These are phyloP conservation scores for Penicillium sp. DNA, from an alignment of 2,329 filamentous ascomycete species.

Conservation along the genomic window DNA sequence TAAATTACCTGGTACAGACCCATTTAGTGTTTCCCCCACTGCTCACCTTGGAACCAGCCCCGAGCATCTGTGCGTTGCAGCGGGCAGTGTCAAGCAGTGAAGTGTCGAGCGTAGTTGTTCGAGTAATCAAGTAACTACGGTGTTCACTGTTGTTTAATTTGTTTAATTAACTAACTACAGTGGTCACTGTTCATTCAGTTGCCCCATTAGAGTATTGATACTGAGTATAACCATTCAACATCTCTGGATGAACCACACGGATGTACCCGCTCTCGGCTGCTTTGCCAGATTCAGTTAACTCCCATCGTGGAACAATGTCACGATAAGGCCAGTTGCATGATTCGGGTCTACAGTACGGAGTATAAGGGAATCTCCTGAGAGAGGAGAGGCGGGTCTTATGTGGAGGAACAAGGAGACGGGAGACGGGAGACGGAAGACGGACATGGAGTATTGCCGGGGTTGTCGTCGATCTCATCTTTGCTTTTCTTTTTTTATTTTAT, in stretches of 20 bases:
- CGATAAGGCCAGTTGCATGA: not conserved
- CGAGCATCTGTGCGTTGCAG: not conserved
- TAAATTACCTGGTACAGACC: too few relatives aligned
- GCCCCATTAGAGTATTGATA: too few relatives aligned
- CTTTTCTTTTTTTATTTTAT: not conserved
- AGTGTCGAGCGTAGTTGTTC: too few relatives aligned
- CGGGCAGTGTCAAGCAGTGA: not conserved
- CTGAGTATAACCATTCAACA: not conserved
- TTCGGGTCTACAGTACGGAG: not conserved
- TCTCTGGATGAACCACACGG: not conserved
- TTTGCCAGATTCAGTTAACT: slow-evolving; percentile 13
- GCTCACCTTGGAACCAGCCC: slow-evolving; percentile 7
- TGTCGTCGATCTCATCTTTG: not conserved
- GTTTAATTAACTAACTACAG: too few relatives aligned
- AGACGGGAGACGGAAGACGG: not conserved
- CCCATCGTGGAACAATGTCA: not conserved
- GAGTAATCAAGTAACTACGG: too few relatives aligned
- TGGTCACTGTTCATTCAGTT: too few relatives aligned
- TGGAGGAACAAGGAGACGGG: not conserved
- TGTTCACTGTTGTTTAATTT: too few relatives aligned
- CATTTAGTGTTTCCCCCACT: slow-evolving; percentile 5
- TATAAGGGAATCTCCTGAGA: too few relatives aligned
- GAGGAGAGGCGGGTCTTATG: not conserved
- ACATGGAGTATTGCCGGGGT: not conserved
- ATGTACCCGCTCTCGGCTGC: slow-evolving; percentile 18